Evolutionary conservation across 768 basidiomycete genomes (phyloP).

Genomic region (Lactarius quietus): DNA sequence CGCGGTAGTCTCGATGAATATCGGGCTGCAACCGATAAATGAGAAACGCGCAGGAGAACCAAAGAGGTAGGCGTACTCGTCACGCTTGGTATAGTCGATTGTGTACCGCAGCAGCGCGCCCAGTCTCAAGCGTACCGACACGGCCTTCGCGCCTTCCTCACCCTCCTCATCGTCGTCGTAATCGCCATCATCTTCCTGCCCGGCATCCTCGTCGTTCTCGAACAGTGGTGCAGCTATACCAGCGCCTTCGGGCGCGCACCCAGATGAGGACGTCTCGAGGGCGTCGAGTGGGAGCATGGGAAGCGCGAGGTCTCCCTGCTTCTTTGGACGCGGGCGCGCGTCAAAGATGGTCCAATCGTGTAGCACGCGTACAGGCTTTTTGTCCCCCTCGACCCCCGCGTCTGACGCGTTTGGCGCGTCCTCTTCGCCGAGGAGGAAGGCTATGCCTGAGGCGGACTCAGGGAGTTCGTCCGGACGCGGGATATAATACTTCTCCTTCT

Average conservation of each 20-base stretch:
- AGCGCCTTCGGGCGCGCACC: conserved; percentile 45
- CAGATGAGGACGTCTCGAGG: conserved; percentile 32
- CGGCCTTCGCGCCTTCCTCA: conserved; percentile 28
- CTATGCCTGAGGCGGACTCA: conserved; percentile 12
- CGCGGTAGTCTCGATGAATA: conserved; percentile 48
- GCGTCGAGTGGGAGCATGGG: conserved; percentile 45
- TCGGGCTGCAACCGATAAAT: conserved; percentile 44
- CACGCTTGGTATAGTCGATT: conserved; percentile 47
- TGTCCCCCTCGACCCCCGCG: conserved; percentile 24
- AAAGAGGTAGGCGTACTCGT: conserved; percentile 48
- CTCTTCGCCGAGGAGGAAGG: conserved; percentile 32
- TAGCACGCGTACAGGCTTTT: conserved; percentile 55
- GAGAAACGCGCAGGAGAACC: background rate
- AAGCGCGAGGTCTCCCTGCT: conserved; percentile 36
- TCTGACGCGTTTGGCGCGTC: conserved; percentile 18
- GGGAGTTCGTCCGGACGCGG: conserved; percentile 19
- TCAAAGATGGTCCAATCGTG: conserved; percentile 62
- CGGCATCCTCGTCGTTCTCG: conserved; percentile 35
- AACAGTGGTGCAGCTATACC: conserved; percentile 50
- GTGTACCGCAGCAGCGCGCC: conserved; percentile 45
- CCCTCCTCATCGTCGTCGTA: conserved; percentile 29
- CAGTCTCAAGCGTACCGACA: conserved; percentile 39
- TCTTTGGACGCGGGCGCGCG: conserved; percentile 29
- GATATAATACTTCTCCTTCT: conserved; percentile 6
- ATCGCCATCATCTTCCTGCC: conserved; percentile 32